Base-by-base conservation (phyloP, 192 early-diverging fungal genomes). In the Mortierella hygrophila region DNA sequence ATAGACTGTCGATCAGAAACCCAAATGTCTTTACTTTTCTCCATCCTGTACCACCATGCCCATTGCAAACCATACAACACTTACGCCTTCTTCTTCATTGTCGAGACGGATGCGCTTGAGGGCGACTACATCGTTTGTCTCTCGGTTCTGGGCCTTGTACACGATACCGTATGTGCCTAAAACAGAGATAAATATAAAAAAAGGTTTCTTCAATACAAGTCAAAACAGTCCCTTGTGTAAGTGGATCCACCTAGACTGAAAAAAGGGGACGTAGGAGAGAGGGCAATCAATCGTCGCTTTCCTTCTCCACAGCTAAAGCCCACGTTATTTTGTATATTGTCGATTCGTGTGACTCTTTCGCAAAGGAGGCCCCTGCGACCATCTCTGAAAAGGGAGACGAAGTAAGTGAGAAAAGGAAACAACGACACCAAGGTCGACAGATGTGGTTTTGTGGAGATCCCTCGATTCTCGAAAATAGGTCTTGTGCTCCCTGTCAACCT, bases 111-210 rank as follows among this genome's bases (percentile, higher is more conserved):
- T 96, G 52, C 97, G 94, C 90, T 99, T 99, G 68, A 99, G 90
- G 16, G 99, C 99, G 11, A 99, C 98, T n/a, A 99, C 96, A 76
- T 98, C 97, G 82, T 95, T 95, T 16, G 95, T 97, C 42, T 97
- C 97, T 78, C 95, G 88, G 90, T 98, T 97, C 85, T 99, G 97
- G 6, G 98, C 99, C 89, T 99, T 99, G 93, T 99, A 99, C 4
- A 99, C 99, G 70, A 99, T 97, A 41, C 98, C 98, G 83, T 99
- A 99, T 10, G 99, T 99, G 79, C 96, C 94, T 93, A 87, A 13
- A 65, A 29, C 10, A 65, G 60, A 60, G 8, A 21, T 20, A 52
- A 52, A 20, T 2, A 52, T 49, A 52, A 52, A 21, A 20, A 0
- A 52, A 18, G 47, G 49, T 52, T 52, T 52, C 6, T 40, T 52